Evolutionary conservation across 805 yeast species (phyloP), one percentile per base, ranked within the genome.

Genomic region (Ogataea saltuana): DNA sequence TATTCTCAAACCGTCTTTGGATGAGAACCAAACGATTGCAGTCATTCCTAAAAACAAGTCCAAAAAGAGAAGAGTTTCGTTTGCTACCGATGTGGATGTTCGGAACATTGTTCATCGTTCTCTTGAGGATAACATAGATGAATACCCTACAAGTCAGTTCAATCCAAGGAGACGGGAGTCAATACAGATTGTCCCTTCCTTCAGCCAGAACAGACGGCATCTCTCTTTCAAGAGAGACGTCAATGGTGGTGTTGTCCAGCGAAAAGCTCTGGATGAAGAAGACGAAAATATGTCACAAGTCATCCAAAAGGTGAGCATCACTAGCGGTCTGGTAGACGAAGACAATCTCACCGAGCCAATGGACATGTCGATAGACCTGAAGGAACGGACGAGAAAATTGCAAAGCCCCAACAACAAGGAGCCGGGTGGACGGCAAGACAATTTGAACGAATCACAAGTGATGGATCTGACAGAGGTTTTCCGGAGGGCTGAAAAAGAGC

Each of bases 71-170:
- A 64, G 91, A 19, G 91, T 85, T 4, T 81, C 88, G 4, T 85
- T 85, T 69, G 90, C 90, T 1, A 85, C 85, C 1, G 86, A 81
- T 51, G 87, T 81, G 0, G 81, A 85, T 3, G 68, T 82, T 30
- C 86, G 81, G 54, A 76, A 80, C 18, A 50, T 53, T 4, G 44
- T 50, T 25, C 54, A 71, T 74, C 51, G 80, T 65, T 46, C 59
- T 61, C 46, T 63, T 65, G 33, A 67, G 64, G 7, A 53, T 37
- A 13, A 46, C 45, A 33, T 50, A 48, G 17, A 25, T 11, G 45
- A 39, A 4, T 18, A 22, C 10, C 20, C 34, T 12, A 16, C 22
- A 10, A 23, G 29, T 6, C 44, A 21, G 12, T 53, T 51, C 45
- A 47, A 39, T 32, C 61, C 64, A 7, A 49, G 60, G 30, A 55